Conservation (phyloP, 2,329 filamentous ascomycete genomes). For the Neopestalotiopsis clavispora region DNA sequence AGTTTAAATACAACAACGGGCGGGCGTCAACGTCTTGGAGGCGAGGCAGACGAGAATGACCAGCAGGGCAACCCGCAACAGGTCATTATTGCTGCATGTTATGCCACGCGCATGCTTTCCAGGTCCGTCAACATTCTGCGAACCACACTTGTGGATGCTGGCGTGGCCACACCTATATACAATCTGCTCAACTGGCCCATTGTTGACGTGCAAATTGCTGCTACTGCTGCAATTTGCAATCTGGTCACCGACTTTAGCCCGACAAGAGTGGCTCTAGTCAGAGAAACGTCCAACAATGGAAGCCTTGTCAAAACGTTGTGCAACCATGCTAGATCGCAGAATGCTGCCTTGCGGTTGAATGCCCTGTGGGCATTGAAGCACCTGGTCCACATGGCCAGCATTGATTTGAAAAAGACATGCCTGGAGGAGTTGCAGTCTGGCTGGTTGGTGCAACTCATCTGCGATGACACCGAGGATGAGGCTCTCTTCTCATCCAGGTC, state of each 20-base stretch:
- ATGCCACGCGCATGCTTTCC: slow-evolving; percentile 79
- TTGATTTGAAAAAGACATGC: slow-evolving; percentile 76
- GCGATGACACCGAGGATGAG: slow-evolving; percentile 62
- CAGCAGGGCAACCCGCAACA: slow-evolving; percentile 74
- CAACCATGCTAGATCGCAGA: slow-evolving; percentile 80
- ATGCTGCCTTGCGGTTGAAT: slow-evolving; percentile 80
- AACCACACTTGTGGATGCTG: slow-evolving; percentile 86
- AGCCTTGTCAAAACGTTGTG: slow-evolving; percentile 80
- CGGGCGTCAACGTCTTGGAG: slow-evolving; percentile 51
- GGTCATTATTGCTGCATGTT: slow-evolving; percentile 85
- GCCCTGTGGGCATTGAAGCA: slow-evolving; percentile 95
- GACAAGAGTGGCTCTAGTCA: slow-evolving; percentile 80
- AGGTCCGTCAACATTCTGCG: slow-evolving; percentile 84
- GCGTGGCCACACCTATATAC: slow-evolving; percentile 78
- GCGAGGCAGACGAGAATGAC: slow-evolving; percentile 46
- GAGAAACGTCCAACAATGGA: slow-evolving; percentile 40
- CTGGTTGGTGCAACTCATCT: slow-evolving; percentile 83
- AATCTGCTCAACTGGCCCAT: slow-evolving; percentile 75
- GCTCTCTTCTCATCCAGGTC: slow-evolving; percentile 46
- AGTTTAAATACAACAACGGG: slow-evolving; percentile 68
- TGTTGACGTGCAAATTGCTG: slow-evolving; percentile 81
- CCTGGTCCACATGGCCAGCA: slow-evolving; percentile 74
- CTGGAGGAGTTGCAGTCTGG: slow-evolving; percentile 77
- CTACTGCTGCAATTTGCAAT: slow-evolving; percentile 84
- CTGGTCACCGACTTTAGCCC: slow-evolving; percentile 88